These are phyloP conservation scores for Eucalyptus tenuipes DNA, from an alignment of 345 rosid genomes.

Conservation along the genomic window DNA sequence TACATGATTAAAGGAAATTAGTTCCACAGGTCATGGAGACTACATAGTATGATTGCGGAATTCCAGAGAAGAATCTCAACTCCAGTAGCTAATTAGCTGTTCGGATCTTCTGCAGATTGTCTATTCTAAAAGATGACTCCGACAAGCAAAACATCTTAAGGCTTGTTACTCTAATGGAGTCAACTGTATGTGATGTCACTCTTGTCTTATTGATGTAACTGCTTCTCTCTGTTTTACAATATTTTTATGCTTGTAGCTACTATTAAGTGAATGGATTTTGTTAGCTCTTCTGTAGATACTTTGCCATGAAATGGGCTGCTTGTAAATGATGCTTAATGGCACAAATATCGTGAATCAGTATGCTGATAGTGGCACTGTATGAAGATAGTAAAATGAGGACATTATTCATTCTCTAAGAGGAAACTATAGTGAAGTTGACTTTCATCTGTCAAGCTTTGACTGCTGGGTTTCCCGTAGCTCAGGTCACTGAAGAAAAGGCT, in stretches of 20 bases:
- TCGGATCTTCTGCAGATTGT: not conserved
- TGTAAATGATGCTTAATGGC: not conserved
- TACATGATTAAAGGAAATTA: not conserved
- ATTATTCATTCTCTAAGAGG: not conserved
- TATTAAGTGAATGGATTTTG: not conserved
- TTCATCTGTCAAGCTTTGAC: not conserved
- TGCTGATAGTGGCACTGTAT: not conserved
- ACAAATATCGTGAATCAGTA: not conserved
- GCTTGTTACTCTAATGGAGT: not conserved
- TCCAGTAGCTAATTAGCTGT: not conserved
- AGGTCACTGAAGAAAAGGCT: not conserved
- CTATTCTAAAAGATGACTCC: not conserved
- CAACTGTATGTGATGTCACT: not conserved
- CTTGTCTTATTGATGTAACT: not conserved
- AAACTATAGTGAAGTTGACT: not conserved
- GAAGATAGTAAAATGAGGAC: not conserved
- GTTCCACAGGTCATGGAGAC: not conserved
- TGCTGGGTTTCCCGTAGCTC: not conserved
- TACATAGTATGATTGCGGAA: not conserved
- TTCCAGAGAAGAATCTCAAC: not conserved
- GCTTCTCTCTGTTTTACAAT: not conserved
- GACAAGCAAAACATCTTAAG: not conserved
- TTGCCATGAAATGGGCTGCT: not conserved
- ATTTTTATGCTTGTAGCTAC: not conserved
- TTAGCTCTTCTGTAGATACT: not conserved